Evolutionary conservation across 2,329 filamentous ascomycete species (phyloP).

Genomic region (Blastomyces gilchristii): DNA sequence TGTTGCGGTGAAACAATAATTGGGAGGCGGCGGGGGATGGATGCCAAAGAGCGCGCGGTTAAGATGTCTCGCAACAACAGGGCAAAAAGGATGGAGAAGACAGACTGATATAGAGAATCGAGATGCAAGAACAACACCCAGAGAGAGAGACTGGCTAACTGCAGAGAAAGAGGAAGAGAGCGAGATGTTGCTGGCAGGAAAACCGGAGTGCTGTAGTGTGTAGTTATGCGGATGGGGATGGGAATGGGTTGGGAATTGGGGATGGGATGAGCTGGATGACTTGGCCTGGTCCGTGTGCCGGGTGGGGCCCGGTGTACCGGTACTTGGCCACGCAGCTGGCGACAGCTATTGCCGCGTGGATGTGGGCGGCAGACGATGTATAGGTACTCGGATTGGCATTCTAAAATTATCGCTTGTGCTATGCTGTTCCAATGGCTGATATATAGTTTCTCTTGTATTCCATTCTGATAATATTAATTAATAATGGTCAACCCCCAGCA

Average conservation of each 20-base stretch:
- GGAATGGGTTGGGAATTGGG: too few species aligned
- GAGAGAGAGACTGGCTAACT: neutral
- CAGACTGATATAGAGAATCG: neutral
- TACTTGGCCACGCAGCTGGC: neutral
- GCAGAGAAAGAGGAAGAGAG: neutral
- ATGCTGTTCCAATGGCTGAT: neutral
- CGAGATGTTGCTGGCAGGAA: neutral
- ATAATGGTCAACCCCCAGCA: neutral
- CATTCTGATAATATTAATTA: neutral
- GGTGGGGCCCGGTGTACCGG: slow-evolving; percentile 1
- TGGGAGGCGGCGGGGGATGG: neutral
- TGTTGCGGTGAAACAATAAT: slow-evolving; percentile 4
- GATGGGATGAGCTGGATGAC: neutral
- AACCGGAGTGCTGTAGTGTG: too few species aligned
- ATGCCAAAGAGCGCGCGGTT: too few species aligned
- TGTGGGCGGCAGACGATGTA: neutral
- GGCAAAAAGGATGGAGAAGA: neutral
- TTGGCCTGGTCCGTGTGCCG: neutral
- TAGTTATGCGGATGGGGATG: too few species aligned
- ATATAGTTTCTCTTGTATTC: neutral
- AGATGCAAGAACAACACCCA: neutral
- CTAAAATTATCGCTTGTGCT: neutral
- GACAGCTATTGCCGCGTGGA: neutral
- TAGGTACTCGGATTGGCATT: neutral
- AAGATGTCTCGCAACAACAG: too few species aligned